A percentile compares a stretch with the other conserved stretches of the same genome.
Evolutionary conservation across 768 basidiomycete species (phyloP).

Genomic region (Astraeus odoratus): DNA sequence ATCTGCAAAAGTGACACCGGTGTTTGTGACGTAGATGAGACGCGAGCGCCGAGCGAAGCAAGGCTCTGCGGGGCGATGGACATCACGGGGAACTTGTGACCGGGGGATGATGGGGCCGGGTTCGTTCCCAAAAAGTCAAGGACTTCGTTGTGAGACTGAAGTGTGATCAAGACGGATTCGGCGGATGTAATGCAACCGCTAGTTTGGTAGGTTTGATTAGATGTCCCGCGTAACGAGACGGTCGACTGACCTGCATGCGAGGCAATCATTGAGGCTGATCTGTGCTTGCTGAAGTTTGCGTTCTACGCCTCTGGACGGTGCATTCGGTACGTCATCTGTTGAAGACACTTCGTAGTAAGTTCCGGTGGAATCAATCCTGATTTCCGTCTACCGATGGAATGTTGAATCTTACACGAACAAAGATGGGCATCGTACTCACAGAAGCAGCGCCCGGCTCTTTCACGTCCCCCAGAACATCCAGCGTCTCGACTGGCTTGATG

Average conservation of each 20-base stretch:
- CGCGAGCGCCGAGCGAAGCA: conserved; percentile 68
- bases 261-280: conserved; percentile 94
- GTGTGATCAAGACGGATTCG: conserved; percentile 92
- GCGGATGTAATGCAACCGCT: conserved; percentile 97
- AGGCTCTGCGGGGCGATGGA: conserved; percentile 89
- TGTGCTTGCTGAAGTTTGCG: conserved; percentile 88
- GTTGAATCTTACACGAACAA: conserved; percentile 5
- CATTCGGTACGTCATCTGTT: conserved; percentile 16
- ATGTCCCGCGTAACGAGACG: not conserved
- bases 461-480: conserved; percentile 34
- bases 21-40: conserved; percentile 39
- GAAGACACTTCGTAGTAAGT: conserved; percentile 77
- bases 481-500: conserved; percentile 84
- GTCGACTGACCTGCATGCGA: conserved; percentile 84
- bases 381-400: conserved; percentile 63
- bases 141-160: conserved; percentile 93
- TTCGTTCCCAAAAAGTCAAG: conserved; percentile 68
- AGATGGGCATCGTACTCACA: conserved; percentile 23
- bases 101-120: conserved; percentile 30
- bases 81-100: conserved; percentile 55
- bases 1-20: conserved; percentile 49
- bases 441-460: conserved; percentile 37
- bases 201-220: conserved; percentile 24
- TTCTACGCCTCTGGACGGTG: conserved; percentile 17
- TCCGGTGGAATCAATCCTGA: conserved; percentile 78